A percentile compares a stretch with the other conserved stretches of the same genome.
These are phyloP conservation scores for Penicillium sp. DNA, from an alignment of 2,329 filamentous ascomycete species.

Conservation along the genomic window DNA sequence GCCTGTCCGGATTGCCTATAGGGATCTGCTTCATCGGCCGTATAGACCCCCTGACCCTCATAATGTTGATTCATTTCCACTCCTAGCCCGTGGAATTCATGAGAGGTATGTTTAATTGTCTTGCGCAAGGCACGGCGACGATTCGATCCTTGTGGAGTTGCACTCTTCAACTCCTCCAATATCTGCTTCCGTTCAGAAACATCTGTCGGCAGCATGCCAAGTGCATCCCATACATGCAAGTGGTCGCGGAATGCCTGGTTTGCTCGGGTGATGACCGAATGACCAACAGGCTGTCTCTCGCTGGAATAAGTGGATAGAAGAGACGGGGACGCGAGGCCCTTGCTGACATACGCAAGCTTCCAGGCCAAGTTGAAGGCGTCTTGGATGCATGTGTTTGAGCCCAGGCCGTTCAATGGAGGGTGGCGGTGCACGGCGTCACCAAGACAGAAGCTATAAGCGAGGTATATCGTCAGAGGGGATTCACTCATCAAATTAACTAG, in stretches of 20 bases:
- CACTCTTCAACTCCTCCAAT: conserved; percentile 44
- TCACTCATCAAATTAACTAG: neutral
- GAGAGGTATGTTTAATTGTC: conserved; percentile 46
- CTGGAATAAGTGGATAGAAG: conserved; percentile 48
- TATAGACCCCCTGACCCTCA: conserved; percentile 47
- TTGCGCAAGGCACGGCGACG: conserved; percentile 43
- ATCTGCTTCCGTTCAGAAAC: neutral
- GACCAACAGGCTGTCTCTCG: conserved; percentile 54
- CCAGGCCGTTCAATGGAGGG: conserved; percentile 58
- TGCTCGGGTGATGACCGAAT: conserved; percentile 53
- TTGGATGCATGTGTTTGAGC: conserved; percentile 60
- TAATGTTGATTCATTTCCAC: conserved; percentile 63
- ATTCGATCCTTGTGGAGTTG: conserved; percentile 39
- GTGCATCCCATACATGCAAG: conserved; percentile 45
- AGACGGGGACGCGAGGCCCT: conserved; percentile 31
- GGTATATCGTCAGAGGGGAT: neutral
- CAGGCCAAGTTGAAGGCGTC: conserved; percentile 59
- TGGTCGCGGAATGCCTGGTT: conserved; percentile 60
- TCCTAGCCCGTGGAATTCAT: conserved; percentile 58
- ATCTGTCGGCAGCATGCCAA: conserved; percentile 47
- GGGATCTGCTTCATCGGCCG: conserved; percentile 43
- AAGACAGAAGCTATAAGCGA: conserved; percentile 49
- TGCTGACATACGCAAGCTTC: conserved; percentile 53
- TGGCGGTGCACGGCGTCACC: conserved; percentile 61
- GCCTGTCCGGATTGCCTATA: conserved; percentile 21